These are phyloP conservation scores for Zygotorulaspora danielsina DNA, from an alignment of 805 yeast species.

Conservation along the genomic window DNA sequence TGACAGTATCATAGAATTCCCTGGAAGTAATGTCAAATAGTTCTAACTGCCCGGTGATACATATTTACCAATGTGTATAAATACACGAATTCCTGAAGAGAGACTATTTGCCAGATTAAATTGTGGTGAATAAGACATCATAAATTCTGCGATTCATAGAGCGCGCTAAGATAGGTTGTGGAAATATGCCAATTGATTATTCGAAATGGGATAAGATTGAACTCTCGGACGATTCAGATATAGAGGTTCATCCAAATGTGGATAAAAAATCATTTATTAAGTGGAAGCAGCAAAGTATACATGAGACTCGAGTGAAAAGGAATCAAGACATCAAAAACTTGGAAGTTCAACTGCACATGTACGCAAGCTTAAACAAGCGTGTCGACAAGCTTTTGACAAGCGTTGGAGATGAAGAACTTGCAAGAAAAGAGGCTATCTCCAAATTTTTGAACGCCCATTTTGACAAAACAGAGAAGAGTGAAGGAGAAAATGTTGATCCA, in stretches of 20 bases:
- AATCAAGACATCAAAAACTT: constrained; percentile 72
- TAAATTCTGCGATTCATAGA: neutral
- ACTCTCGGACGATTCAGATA: constrained; percentile 91
- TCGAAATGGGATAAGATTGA: constrained; percentile 98
- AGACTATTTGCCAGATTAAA: constrained; percentile 2
- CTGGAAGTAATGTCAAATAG: neutral
- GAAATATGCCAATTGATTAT: constrained; percentile 77
- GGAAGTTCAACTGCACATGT: constrained; percentile 76
- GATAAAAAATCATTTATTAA: constrained; percentile 87
- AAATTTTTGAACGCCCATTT: constrained; percentile 47
- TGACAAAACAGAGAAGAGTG: constrained; percentile 56
- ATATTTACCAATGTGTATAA: neutral
- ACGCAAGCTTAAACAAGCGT: constrained; percentile 64
- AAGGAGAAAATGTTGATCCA: constrained; percentile 41
- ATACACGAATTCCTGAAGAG: neutral
- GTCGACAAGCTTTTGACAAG: constrained; percentile 56
- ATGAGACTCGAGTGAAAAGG: constrained; percentile 81
- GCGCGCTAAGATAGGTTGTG: neutral
- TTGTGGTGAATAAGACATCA: too few species aligned
- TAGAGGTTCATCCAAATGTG: constrained; percentile 97
- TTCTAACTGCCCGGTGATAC: too few species aligned
- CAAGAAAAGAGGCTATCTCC: constrained; percentile 33
- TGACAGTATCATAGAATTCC: constrained; percentile 2
- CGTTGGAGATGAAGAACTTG: constrained; percentile 41
- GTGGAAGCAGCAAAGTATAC: constrained; percentile 97